Evolutionary conservation across 2,329 filamentous ascomycete species (phyloP), one percentile per base, ranked within the genome.

Genomic region (Teratosphaeria gauchensis): DNA sequence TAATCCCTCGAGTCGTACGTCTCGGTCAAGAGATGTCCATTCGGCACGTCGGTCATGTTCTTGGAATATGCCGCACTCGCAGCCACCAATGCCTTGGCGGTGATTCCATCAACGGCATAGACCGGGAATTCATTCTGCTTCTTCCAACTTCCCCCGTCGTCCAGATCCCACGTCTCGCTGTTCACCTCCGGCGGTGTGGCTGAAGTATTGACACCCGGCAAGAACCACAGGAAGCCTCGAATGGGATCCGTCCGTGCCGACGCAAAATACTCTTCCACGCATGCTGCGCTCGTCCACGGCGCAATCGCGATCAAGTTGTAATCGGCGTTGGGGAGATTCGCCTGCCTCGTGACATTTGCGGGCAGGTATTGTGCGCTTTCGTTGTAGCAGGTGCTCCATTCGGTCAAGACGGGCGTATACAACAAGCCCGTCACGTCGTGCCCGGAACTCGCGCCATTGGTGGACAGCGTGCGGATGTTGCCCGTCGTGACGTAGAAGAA

Each of bases 241-340:
- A 87, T 78, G 28, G 83, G 80, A 64, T 86, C 83, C n/a, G 82
- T 81, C 21, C 82, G 79, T 2, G 81, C 81, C 12, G 78, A 76
- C 19, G 79, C 74, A 53, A 97, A 80, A 70, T 90, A 96, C 52
- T 86, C 82, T 58, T 80, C 74, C 12, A 89, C 88, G 70, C 92
- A 99, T 30, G 83, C 76, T 7, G 80, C 76, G 62, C 81, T 88
- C 66, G 90, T 84, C 92, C 92, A 97, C 31, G 92, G 92, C 28
- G 90, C 92, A 56, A 96, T 76, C 31, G 88, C 92, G 65, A 96
- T 83, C 56, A 91, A 78, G 58, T 87, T 84, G 71, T 89, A 90
- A 28, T 88, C 84, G 21, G 72, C 71, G 54, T 81, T 80, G 0
- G 80, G 79, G 16, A 96, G 82, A 67, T 94, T 81, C n/a, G 74